Base-by-base conservation (phyloP, 2,329 filamentous ascomycete species). In the Aspergillus spinulosporus region DNA sequence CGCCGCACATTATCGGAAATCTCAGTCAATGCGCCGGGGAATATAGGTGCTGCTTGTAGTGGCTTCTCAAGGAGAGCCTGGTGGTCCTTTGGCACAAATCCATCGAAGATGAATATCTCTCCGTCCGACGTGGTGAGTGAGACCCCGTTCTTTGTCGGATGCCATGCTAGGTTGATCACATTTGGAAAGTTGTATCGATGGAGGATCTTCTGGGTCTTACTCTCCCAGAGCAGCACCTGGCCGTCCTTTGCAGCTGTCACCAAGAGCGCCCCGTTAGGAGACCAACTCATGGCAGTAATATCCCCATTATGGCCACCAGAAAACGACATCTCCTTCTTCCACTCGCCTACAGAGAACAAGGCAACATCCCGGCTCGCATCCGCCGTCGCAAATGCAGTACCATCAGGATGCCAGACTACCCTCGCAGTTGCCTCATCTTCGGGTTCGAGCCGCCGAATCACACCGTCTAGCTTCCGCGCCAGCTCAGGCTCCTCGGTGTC, bases 61-160 rank as follows among this genome's bases (percentile, higher is more conserved):
- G 77, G 66, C 60, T 82, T 80, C 50, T 78, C 72, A 6, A 86
- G 75, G 0, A 83, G 66, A 3, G 72, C 64, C 32, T 73, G 68
- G 58, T 83, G 74, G 34, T 82, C 81, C 28, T 71, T 65, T 5
- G 82, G 78, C 6, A 86, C 79, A 57, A 86, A 81, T 45, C 72
- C 67, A 55, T 75, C 86, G 68, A 92, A 89, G 54, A 97, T 97
- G 71, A 91, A 97, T 9, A 97, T 84, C 72, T 97, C 92, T 60
- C 95, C 94, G 57, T 96, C 90, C 1, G 88, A 89, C 37, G 91
- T 97, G 0, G 93, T 95, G 67, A 97, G 97, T 0, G 92, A 95
- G 1, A 94, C 76, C 2, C 93, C 84, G 65, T 99, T 99, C 61
- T 92, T 87, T 1, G 83, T 88, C 4, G 92, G 92, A 68, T 99